Evolutionary conservation across 2,329 filamentous ascomycete species (phyloP).

Genomic region (Fusarium papillatum): DNA sequence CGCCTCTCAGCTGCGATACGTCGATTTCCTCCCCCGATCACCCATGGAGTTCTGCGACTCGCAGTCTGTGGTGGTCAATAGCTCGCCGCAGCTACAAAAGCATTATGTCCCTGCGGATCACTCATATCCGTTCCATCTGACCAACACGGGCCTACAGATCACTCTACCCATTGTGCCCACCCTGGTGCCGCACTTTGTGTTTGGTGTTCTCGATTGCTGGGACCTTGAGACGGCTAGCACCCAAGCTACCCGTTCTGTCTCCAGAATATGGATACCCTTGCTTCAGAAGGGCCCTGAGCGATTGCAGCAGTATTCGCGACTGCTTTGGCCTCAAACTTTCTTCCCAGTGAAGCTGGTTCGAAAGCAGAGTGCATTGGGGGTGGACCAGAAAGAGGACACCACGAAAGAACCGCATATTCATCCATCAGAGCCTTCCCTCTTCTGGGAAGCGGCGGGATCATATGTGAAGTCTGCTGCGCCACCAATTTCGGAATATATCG

Average conservation of each 20-base stretch:
- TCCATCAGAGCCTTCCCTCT: not conserved
- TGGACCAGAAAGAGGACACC: not conserved
- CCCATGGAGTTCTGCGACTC: not conserved
- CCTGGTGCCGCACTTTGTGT: not conserved
- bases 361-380: not conserved
- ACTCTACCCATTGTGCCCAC: not conserved
- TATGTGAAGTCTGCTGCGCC: not conserved
- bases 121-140: not conserved
- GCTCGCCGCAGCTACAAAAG: not conserved
- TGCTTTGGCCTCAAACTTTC: not conserved
- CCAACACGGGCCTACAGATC: not conserved
- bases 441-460: not conserved
- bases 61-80: not conserved
- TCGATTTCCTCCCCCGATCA: not conserved
- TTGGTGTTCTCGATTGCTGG: not conserved
- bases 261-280: not conserved
- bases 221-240: not conserved
- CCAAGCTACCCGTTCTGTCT: not conserved
- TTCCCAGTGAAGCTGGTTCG: not conserved
- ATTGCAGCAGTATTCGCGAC: not conserved
- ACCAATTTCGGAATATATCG: not conserved
- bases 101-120: not conserved
- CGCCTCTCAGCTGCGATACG: not conserved
- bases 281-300: not conserved
- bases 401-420: fast-evolving